Evolutionary conservation across 495 filamentous ascomycete species (phyloP).

Genomic region (Gamarada debralockiae): DNA sequence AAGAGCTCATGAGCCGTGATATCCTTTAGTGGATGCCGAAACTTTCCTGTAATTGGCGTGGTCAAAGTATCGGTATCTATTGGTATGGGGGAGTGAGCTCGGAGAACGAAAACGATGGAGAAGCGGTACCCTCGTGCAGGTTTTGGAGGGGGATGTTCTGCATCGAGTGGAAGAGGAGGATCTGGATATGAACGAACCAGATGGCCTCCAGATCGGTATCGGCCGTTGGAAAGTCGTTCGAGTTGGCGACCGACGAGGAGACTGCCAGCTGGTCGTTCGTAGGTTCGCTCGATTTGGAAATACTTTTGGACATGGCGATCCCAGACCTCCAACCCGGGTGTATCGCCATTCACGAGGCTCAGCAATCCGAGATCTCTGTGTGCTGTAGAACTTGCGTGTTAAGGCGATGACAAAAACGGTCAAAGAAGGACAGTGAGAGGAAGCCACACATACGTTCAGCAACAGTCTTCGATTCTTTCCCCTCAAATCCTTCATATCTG

Average conservation of each 20-base stretch:
- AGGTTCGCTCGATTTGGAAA: conserved; percentile 6
- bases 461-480: conserved; percentile 12
- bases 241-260: conserved; percentile 5
- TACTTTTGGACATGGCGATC: conserved; percentile 2
- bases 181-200: conserved; percentile 17
- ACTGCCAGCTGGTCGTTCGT: conserved; percentile 8
- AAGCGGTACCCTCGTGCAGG: conserved; percentile 3
- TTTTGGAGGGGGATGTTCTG: not conserved
- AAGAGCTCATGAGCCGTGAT: conserved; percentile 9
- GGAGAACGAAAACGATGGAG: conserved; percentile 17
- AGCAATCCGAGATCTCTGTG: conserved; percentile 17
- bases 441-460: conserved; percentile 11
- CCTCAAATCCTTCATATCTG: conserved; percentile 14
- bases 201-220: conserved; percentile 8
- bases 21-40: conserved; percentile 1
- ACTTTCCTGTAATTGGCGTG: conserved; percentile 9
- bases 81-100: conserved; percentile 12
- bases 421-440: no score
- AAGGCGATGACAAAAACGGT: not conserved
- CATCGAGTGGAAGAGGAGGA: not conserved
- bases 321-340: conserved; percentile 16
- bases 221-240: not conserved
- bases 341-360: conserved; percentile 17
- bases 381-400: conserved; percentile 6
- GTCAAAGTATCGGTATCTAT: conserved; percentile 16